Percentiles rank a stretch among this genome's conserved stretches.
Evolutionary conservation across 805 yeast species (phyloP).

Genomic region (Ogataea minuta): DNA sequence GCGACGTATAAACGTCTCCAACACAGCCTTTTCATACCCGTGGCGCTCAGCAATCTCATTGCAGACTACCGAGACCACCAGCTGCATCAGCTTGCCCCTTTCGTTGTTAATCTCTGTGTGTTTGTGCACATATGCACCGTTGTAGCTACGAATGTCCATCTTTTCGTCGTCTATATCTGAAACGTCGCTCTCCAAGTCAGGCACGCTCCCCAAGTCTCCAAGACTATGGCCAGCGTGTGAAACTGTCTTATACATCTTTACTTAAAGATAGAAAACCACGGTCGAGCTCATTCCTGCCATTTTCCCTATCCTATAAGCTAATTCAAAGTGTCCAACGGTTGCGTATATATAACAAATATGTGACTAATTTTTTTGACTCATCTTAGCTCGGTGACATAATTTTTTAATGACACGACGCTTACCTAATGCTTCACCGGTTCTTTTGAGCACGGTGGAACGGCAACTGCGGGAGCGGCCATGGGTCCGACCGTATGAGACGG

Average conservation of each 20-base stretch:
- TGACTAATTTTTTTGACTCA: constrained; percentile 12
- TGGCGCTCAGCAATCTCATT: constrained; percentile 1
- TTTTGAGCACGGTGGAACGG: no score
- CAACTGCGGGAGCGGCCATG: no score
- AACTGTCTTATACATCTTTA: constrained; percentile 3
- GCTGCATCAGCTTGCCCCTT: constrained; percentile 4
- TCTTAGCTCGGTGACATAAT: neutral
- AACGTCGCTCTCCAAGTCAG: constrained; percentile 13
- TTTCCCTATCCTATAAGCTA: no score
- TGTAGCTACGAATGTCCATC: constrained; percentile 4
- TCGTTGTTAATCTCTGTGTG: constrained; percentile 5
- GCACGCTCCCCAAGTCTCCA: constrained; percentile 3
- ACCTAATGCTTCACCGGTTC: no score
- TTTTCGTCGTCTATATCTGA: constrained; percentile 12
- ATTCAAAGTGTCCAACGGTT: no score
- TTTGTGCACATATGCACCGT: constrained; percentile 4
- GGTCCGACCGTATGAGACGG: no score
- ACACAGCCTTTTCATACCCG: neutral
- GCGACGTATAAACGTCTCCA: constrained; percentile 4
- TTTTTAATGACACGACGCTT: neutral
- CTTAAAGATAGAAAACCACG: constrained; percentile 2
- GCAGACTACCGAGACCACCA: constrained; percentile 5
- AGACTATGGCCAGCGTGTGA: neutral
- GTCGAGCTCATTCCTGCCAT: constrained; percentile 8
- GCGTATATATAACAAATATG: constrained; percentile 2